Conservation (phyloP, 139 green algal genomes). For the Picochlorum sp. region DNA sequence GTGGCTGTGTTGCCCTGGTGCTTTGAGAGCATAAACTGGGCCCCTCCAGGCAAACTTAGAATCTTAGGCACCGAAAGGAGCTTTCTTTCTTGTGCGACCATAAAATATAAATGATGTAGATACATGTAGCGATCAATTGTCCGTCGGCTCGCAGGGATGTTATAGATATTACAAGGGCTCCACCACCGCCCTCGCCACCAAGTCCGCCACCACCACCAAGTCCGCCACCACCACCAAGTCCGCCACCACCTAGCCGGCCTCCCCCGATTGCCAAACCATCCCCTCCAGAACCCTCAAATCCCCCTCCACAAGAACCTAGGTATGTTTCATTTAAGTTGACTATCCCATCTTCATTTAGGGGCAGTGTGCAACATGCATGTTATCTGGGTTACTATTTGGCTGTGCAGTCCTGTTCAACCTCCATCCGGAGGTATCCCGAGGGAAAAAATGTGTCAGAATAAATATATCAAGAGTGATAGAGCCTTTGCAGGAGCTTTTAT, state of each 20-base stretch:
- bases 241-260: neutral
- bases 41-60: too few species aligned
- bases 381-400: neutral
- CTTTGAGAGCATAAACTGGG: too few species aligned
- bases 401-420: neutral
- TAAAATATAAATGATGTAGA: too few species aligned
- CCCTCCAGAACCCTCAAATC: neutral
- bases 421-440: neutral
- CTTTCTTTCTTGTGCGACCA: too few species aligned
- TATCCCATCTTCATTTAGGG: neutral
- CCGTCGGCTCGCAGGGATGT: neutral
- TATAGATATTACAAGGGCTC: neutral
- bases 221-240: neutral
- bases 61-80: too few species aligned
- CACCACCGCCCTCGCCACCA: neutral
- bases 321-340: neutral
- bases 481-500: conserved; percentile 1
- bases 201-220: neutral
- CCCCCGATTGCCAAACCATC: neutral
- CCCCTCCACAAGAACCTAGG: neutral
- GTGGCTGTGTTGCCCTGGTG: too few species aligned
- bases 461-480: neutral
- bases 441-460: neutral
- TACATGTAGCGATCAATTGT: too few species aligned
- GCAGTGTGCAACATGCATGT: neutral